Percentiles rank a stretch among this genome's conserved stretches.
phyloP scores from a whole-genome alignment of 495 filamentous ascomycete species.

The Sphaerosporella brunnea region DNA sequence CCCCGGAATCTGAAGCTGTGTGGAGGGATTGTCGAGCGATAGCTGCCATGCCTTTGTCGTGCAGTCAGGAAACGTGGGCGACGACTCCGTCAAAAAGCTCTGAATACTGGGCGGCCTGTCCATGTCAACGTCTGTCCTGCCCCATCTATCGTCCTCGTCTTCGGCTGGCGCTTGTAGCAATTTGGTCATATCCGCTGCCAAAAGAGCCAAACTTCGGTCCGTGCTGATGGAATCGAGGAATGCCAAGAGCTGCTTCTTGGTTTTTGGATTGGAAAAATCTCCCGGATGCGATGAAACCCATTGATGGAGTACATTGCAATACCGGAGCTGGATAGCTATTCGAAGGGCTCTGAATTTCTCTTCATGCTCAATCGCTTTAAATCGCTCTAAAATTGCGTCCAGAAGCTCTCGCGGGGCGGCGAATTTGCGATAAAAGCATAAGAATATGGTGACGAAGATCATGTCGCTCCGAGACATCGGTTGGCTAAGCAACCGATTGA shows the following conservation, averaged over 20 bases:
- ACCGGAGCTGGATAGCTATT: constrained; percentile 61
- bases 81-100: constrained; percentile 29
- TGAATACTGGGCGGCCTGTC: constrained; percentile 28
- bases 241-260: constrained; percentile 46
- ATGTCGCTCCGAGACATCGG: constrained; percentile 69
- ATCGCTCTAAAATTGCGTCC: constrained; percentile 50
- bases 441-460: constrained; percentile 71
- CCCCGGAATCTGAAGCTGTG: not conserved
- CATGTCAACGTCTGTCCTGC: constrained; percentile 42
- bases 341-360: constrained; percentile 45
- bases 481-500: constrained; percentile 64
- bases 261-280: constrained; percentile 72
- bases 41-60: not conserved
- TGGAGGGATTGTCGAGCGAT: not conserved
- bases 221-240: constrained; percentile 53
- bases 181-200: constrained; percentile 65
- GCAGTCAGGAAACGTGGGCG: constrained; percentile 15
- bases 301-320: constrained; percentile 64
- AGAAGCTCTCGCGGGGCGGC: constrained; percentile 62
- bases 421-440: constrained; percentile 92
- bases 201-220: constrained; percentile 58
- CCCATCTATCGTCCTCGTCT: constrained; percentile 71
- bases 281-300: constrained; percentile 86
- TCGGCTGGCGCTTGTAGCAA: constrained; percentile 46
- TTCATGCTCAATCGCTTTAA: constrained; percentile 48